phyloP scores from a whole-genome alignment of 345 rosid species.

The Eucalyptus urophylla region DNA sequence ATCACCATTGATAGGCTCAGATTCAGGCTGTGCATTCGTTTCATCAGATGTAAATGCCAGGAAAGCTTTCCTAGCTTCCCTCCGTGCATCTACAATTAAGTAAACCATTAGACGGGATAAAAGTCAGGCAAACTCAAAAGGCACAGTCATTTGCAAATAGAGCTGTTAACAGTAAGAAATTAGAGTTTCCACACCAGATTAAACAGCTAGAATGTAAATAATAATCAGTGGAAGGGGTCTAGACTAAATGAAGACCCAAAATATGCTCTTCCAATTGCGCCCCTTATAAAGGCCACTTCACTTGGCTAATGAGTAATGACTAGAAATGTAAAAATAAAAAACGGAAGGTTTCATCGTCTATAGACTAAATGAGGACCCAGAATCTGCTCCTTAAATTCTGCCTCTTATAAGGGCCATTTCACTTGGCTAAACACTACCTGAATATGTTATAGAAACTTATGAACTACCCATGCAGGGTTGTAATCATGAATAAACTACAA shows the following conservation, averaged over 20 bases:
- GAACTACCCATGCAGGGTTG: neutral
- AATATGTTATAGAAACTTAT: neutral
- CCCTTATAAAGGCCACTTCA: neutral
- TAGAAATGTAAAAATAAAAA: neutral
- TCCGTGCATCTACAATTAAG: constrained; percentile 55
- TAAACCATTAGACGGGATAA: neutral
- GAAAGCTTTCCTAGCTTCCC: constrained; percentile 96
- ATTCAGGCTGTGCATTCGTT: constrained; percentile 10
- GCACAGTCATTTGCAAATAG: neutral
- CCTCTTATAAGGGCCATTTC: neutral
- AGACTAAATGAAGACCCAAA: neutral
- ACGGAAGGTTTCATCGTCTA: neutral
- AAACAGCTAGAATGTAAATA: neutral
- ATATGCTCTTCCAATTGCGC: neutral
- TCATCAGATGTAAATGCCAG: constrained; percentile 76
- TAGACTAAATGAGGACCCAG: neutral
- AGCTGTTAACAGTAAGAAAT: neutral
- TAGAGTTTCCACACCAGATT: neutral
- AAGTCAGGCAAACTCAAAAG: neutral
- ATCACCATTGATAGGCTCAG: constrained; percentile 25
- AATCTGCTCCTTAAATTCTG: neutral
- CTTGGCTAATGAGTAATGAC: neutral
- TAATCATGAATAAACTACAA: neutral
- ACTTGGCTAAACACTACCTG: neutral
- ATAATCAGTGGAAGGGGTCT: neutral